Base-by-base conservation (phyloP, 176 grass and related monocot species). In the Sorghum bicolor region DNA sequence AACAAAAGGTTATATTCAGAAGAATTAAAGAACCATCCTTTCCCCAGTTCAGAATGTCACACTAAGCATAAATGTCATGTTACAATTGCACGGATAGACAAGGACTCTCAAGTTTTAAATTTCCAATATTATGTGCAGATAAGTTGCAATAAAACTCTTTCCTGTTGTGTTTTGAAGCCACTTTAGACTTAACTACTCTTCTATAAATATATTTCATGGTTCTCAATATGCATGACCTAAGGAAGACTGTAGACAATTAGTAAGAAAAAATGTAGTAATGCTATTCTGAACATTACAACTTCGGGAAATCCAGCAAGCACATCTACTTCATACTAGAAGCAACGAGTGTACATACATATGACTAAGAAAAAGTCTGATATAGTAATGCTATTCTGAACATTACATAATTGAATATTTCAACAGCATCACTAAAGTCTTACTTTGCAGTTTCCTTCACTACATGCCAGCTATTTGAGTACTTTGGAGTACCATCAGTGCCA, bases 381-480 rank as follows among this genome's bases (percentile, higher is more conserved):
- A 33, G 8, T 58, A 79, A 53, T 77, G 44, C 29, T 17, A 43
- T 50, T 62, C 16, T 67, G 71, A 73, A 67, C 32, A 61, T 64
- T 33, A 4, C 70, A 14, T 25, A 72, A 32, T 47, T 2, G 3
- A 55, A 67, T 7, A 74, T 74, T 78, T 78, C 29, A 80, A 32
- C 2, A 29, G 17, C 30, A 52, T 2, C 15, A 48, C 19, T 15
- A 24, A 62, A 34, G 25, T 72, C 62, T 91, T 55, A 98, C 96
- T 72, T 92, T 72, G 89, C 88, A 91, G 96, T 94, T 95, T 98
- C 91, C 83, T 92, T 93, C 64, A 92, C 65, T 34, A 93, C 96
- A 87, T 98, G 93, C 93, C 91, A 95, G 84, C 93, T 93, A 66
- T 95, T 89, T 26, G 74, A 85, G 85, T 95, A 98, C 70, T 89